Percentiles rank a stretch among this genome's conserved stretches.
phyloP scores from a whole-genome alignment of 768 basidiomycete genomes.

The Lactarius hengduanensis region DNA sequence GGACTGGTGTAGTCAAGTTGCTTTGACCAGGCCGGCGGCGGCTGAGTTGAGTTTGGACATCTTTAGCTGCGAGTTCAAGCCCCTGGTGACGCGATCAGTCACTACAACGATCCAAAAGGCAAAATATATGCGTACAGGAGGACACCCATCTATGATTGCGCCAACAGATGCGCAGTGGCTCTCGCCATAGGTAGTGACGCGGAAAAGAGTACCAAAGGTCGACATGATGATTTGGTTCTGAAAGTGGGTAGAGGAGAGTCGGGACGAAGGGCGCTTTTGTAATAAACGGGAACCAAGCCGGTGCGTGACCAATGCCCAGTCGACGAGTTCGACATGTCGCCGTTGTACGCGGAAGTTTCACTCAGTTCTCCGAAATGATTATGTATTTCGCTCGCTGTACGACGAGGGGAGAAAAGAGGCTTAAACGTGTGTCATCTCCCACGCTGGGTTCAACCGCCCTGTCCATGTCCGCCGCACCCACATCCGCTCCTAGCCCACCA shows the following conservation, averaged over 20 bases:
- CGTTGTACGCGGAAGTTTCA: slow-evolving; percentile 17
- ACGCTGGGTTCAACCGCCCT: slow-evolving; percentile 19
- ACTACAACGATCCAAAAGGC: background rate
- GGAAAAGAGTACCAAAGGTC: slow-evolving; percentile 86
- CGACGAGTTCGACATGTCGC: background rate
- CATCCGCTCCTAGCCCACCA: slow-evolving; percentile 17
- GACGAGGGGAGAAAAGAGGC: background rate
- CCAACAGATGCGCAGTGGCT: slow-evolving; percentile 97
- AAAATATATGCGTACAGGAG: slow-evolving; percentile 61
- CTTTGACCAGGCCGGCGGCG: slow-evolving; percentile 94
- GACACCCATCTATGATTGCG: slow-evolving; percentile 96
- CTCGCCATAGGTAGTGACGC: slow-evolving; percentile 97
- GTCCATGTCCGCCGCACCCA: slow-evolving; percentile 19
- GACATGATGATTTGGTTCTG: slow-evolving; percentile 60
- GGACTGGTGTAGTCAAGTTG: slow-evolving; percentile 90
- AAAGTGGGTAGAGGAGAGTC: background rate
- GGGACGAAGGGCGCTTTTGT: slow-evolving; percentile 1
- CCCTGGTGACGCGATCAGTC: slow-evolving; percentile 52
- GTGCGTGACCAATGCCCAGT: slow-evolving; percentile 15
- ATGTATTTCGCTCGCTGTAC: slow-evolving; percentile 9
- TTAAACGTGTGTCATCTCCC: slow-evolving; percentile 15
- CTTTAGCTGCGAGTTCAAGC: slow-evolving; percentile 69
- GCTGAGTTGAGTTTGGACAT: slow-evolving; percentile 89
- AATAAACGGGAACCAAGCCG: background rate
- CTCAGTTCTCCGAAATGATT: slow-evolving; percentile 13